A percentile compares a stretch with the other conserved stretches of the same genome.
These are phyloP conservation scores for Leptographium lundbergii DNA, from an alignment of 2,329 filamentous ascomycete genomes.

Conservation along the genomic window DNA sequence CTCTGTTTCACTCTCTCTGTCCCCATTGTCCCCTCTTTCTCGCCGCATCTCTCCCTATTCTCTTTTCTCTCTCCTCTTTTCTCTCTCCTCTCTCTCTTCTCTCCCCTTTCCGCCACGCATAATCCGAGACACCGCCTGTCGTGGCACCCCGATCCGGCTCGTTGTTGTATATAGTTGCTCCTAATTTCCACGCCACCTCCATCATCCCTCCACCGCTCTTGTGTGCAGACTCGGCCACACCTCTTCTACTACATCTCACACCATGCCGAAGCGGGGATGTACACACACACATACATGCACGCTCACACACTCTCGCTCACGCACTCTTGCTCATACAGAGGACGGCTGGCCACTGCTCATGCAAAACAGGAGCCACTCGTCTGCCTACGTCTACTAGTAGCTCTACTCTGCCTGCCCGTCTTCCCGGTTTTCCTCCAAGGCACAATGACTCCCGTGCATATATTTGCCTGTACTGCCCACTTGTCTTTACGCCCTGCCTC, in stretches of 20 bases:
- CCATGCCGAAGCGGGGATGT: not conserved
- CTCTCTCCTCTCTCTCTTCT: too few species aligned
- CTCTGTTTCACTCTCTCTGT: not conserved
- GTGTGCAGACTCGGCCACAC: not conserved
- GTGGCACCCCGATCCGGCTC: not conserved
- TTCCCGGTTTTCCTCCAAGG: not conserved
- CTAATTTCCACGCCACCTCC: not conserved
- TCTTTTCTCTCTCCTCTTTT: not conserved
- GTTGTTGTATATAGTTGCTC: not conserved
- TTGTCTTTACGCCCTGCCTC: not conserved
- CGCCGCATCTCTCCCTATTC: not conserved
- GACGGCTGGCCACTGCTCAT: not conserved
- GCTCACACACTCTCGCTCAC: too few species aligned
- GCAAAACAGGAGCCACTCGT: not conserved
- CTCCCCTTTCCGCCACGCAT: not conserved
- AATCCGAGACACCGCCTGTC: not conserved
- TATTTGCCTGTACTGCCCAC: not conserved
- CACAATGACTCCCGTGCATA: not conserved
- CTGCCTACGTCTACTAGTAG: not conserved
- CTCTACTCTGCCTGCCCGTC: not conserved
- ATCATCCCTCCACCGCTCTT: not conserved
- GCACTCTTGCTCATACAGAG: not conserved
- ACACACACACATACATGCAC: too few species aligned
- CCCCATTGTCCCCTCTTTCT: too few species aligned
- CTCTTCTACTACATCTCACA: not conserved